Evolutionary conservation across 495 filamentous ascomycete species (phyloP).

Genomic region (Baudoinia panamericana): DNA sequence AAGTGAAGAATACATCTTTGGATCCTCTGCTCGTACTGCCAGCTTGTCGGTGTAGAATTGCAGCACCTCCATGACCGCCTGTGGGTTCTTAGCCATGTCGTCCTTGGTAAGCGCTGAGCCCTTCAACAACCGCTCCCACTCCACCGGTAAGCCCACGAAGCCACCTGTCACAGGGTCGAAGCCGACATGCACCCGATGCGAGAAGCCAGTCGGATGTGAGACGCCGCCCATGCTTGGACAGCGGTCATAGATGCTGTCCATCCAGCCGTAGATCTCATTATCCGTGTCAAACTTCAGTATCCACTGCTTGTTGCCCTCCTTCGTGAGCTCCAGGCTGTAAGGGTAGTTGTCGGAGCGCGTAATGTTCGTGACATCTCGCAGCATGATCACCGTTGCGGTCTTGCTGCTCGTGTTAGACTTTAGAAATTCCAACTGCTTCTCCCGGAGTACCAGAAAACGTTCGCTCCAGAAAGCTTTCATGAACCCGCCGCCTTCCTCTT

Average conservation of each 20-base stretch:
- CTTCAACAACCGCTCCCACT: slow-evolving; percentile 92
- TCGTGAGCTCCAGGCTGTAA: slow-evolving; percentile 81
- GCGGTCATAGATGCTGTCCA: slow-evolving; percentile 88
- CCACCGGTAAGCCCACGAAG: slow-evolving; percentile 82
- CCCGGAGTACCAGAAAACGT: slow-evolving; percentile 74
- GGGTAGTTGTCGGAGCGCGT: slow-evolving; percentile 73
- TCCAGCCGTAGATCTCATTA: slow-evolving; percentile 96
- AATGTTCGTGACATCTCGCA: slow-evolving; percentile 75
- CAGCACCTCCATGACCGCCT: slow-evolving; percentile 91
- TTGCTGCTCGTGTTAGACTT: slow-evolving; percentile 73
- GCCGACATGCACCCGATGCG: slow-evolving; percentile 89
- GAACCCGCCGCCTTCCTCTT: slow-evolving; percentile 59
- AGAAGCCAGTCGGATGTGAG: slow-evolving; percentile 95
- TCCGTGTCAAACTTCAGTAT: slow-evolving; percentile 85
- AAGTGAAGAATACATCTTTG: slow-evolving; percentile 58
- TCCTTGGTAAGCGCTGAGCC: slow-evolving; percentile 94
- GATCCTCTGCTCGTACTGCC: slow-evolving; percentile 72
- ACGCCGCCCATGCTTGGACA: slow-evolving; percentile 97
- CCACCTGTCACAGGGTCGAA: slow-evolving; percentile 89
- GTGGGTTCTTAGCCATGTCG: slow-evolving; percentile 94
- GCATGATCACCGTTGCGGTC: slow-evolving; percentile 60
- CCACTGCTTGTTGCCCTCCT: slow-evolving; percentile 69
- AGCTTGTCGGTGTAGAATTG: slow-evolving; percentile 91
- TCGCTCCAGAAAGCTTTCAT: slow-evolving; percentile 86
- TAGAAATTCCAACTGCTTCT: slow-evolving; percentile 78